Evolutionary conservation across 805 yeast species (phyloP).

Genomic region (Lachancea thermotolerans): DNA sequence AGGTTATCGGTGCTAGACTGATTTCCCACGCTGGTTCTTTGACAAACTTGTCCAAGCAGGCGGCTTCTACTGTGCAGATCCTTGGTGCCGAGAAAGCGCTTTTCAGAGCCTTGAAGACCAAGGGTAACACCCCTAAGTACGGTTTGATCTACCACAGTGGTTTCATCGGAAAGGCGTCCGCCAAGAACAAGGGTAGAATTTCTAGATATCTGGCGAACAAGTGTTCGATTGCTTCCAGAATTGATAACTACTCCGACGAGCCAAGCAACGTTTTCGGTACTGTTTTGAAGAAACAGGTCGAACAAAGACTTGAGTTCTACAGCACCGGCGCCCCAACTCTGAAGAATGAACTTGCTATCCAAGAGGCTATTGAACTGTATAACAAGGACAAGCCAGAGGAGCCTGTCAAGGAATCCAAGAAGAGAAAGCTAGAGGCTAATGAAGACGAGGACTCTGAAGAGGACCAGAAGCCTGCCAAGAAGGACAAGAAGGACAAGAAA

Average conservation of each 20-base stretch:
- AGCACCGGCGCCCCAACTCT: constrained; percentile 95
- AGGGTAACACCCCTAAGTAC: constrained; percentile 94
- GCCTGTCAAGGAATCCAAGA: constrained; percentile 23
- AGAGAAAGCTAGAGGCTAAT: constrained; percentile 31
- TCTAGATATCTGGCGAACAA: constrained; percentile 98
- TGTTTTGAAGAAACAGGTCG: constrained; percentile 92
- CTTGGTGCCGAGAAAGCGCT: constrained; percentile 96
- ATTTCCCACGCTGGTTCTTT: constrained; percentile 98
- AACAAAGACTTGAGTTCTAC: constrained; percentile 92
- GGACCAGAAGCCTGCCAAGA: constrained; percentile 40
- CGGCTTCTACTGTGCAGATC: constrained; percentile 98
- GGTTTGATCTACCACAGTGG: constrained; percentile 94
- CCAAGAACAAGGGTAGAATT: constrained; percentile 98
- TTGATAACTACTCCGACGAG: constrained; percentile 93
- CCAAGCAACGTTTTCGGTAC: constrained; percentile 87
- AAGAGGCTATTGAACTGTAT: constrained; percentile 74
- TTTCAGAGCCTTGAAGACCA: constrained; percentile 92
- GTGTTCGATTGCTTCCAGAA: constrained; percentile 98
- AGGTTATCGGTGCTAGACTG: constrained; percentile 96
- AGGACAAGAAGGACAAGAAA: constrained; percentile 43
- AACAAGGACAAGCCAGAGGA: constrained; percentile 43
- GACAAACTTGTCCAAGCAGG: constrained; percentile 93
- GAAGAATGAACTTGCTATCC: constrained; percentile 91
- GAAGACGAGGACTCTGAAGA: constrained; percentile 33
- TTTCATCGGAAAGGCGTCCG: constrained; percentile 86